These are phyloP conservation scores for Talaromyces trachyspermus DNA, from an alignment of 495 filamentous ascomycete genomes.

Conservation along the genomic window DNA sequence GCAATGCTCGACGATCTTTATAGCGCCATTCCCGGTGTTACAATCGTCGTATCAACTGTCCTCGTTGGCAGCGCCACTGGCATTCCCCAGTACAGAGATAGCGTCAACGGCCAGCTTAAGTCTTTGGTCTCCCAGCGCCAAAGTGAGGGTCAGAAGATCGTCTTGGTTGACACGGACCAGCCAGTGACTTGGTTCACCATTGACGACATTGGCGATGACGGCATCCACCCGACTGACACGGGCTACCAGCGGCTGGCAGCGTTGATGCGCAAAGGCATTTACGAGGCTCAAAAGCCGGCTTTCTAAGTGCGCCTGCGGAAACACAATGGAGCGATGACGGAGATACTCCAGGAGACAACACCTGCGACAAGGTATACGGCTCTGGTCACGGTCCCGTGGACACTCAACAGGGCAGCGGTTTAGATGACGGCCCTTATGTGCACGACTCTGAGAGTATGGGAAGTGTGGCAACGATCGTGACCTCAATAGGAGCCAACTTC, in stretches of 20 bases:
- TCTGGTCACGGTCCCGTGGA: background rate
- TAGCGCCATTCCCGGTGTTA: conserved; percentile 27
- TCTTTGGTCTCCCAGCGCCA: background rate
- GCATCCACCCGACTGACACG: conserved; percentile 40
- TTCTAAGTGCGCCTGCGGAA: background rate
- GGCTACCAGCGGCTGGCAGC: conserved; percentile 49
- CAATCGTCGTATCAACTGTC: conserved; percentile 43
- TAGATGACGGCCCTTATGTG: background rate
- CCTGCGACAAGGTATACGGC: background rate
- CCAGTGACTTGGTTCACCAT: background rate
- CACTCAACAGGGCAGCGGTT: background rate
- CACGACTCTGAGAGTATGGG: background rate
- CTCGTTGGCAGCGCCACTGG: conserved; percentile 24
- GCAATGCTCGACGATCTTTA: conserved; percentile 31
- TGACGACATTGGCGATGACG: conserved; percentile 19
- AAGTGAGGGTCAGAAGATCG: background rate
- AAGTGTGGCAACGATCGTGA: background rate
- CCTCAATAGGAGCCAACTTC: background rate
- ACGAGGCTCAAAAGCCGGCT: background rate
- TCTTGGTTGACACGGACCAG: background rate
- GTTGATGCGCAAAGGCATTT: conserved; percentile 41
- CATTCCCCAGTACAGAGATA: background rate
- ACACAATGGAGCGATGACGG: background rate
- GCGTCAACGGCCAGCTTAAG: background rate
- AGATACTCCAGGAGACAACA: background rate